Percentiles rank a stretch among this genome's conserved stretches.
Conservation (phyloP, 106 monocot genomes). For the Dioscorea zingiberensis region DNA sequence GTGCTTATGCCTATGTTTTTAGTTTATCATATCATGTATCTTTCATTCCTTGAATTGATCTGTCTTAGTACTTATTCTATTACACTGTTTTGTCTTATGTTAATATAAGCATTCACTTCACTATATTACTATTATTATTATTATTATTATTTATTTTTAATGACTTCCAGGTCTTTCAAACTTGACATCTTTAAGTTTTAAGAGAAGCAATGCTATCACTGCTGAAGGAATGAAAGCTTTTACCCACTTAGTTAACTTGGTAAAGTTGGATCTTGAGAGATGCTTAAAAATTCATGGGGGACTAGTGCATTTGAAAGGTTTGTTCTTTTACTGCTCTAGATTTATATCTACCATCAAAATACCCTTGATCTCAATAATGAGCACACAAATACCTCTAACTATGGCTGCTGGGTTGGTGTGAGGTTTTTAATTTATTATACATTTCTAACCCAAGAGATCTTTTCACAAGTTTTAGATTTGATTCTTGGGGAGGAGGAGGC, state of each 20-base stretch:
- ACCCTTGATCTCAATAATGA: background rate
- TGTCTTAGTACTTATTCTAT: background rate
- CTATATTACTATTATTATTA: too few relatives aligned
- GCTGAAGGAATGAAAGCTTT: slow-evolving; percentile 84
- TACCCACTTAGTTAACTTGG: slow-evolving; percentile 61
- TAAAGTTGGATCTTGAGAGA: slow-evolving; percentile 89
- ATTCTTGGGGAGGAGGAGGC: too few relatives aligned
- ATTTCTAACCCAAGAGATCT: too few relatives aligned
- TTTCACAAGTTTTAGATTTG: too few relatives aligned
- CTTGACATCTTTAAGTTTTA: slow-evolving; percentile 80
- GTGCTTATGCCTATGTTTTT: background rate
- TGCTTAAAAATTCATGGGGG: slow-evolving; percentile 86
- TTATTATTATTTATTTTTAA: too few relatives aligned
- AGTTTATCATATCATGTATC: background rate
- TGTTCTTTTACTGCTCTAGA: background rate
- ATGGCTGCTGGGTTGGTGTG: too few relatives aligned
- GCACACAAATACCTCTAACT: too few relatives aligned
- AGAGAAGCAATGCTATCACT: slow-evolving; percentile 73
- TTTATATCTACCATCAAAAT: background rate
- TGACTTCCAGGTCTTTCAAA: slow-evolving; percentile 59
- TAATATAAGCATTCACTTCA: background rate
- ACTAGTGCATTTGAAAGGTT: slow-evolving; percentile 81
- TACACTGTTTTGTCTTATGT: background rate
- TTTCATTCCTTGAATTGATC: background rate
- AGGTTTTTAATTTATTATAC: too few relatives aligned